Evolutionary conservation across 768 basidiomycete genomes (phyloP).

Genomic region (Paxillus ammoniavirescens): DNA sequence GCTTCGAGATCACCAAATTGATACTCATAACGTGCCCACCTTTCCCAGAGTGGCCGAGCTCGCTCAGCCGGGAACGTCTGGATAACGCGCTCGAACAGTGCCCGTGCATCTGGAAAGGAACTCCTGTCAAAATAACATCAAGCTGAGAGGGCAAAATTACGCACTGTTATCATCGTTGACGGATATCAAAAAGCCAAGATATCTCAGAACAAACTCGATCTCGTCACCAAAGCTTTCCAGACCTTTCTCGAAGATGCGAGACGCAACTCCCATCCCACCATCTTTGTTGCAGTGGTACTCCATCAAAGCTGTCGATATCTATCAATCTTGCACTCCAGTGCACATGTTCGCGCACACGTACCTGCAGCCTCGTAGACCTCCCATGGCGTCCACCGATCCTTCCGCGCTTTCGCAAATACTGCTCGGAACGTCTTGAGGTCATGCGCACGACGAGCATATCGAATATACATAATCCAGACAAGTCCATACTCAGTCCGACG

Average conservation of each 20-base stretch:
- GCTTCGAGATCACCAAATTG: constrained; percentile 91
- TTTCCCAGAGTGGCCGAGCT: constrained; percentile 88
- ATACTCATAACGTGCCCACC: constrained; percentile 95
- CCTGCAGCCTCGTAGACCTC: constrained; percentile 93
- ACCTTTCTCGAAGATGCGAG: constrained; percentile 92
- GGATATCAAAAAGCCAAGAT: constrained; percentile 89
- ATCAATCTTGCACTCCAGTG: constrained; percentile 4
- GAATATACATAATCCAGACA: constrained; percentile 89
- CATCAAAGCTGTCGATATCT: constrained; percentile 66
- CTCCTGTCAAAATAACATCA: constrained; percentile 1
- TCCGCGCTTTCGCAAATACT: constrained; percentile 81
- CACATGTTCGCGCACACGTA: constrained; percentile 27
- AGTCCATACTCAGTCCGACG: constrained; percentile 71
- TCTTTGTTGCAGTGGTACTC: constrained; percentile 91
- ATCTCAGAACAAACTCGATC: constrained; percentile 81
- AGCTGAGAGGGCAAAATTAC: constrained; percentile 26
- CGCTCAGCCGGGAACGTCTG: constrained; percentile 72
- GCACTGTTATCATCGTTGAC: constrained; percentile 94
- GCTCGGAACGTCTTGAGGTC: constrained; percentile 76
- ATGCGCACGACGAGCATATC: constrained; percentile 86
- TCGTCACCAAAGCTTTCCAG: constrained; percentile 81
- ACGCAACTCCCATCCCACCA: constrained; percentile 68
- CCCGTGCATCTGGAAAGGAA: constrained; percentile 75
- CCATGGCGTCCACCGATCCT: constrained; percentile 78
- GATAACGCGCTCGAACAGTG: constrained; percentile 90